A percentile compares a stretch with the other conserved stretches of the same genome.
phyloP scores from a whole-genome alignment of 805 yeast species.

The Candida boleticola region DNA sequence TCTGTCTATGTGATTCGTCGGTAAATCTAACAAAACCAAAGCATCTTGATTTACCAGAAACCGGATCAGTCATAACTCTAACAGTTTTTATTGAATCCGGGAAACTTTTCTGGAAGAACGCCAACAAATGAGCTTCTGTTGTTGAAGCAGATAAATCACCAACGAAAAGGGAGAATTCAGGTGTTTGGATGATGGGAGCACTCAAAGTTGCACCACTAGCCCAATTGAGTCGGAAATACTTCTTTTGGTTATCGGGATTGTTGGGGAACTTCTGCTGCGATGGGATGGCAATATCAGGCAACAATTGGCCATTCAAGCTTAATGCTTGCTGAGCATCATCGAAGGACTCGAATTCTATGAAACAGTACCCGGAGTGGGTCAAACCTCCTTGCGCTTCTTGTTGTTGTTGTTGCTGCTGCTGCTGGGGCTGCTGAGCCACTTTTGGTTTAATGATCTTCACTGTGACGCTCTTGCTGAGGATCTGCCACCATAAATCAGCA shows the following conservation, averaged over 20 bases:
- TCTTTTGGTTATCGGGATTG: slow-evolving; percentile 49
- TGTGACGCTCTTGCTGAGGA: slow-evolving; percentile 52
- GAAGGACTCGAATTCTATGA: slow-evolving; percentile 67
- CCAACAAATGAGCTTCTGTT: slow-evolving; percentile 74
- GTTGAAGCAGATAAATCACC: slow-evolving; percentile 79
- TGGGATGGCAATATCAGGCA: slow-evolving; percentile 57
- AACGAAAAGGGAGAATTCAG: slow-evolving; percentile 77
- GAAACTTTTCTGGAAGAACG: slow-evolving; percentile 67
- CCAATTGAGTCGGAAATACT: slow-evolving; percentile 76
- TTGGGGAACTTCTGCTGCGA: slow-evolving; percentile 38
- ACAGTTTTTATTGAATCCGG: slow-evolving; percentile 69
- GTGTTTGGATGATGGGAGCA: slow-evolving; percentile 69
- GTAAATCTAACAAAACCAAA: slow-evolving; percentile 80
- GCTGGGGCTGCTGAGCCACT: slow-evolving; percentile 8
- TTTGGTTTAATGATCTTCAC: slow-evolving; percentile 65
- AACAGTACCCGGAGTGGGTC: slow-evolving; percentile 64
- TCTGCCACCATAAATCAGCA: slow-evolving; percentile 55
- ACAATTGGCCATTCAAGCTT: slow-evolving; percentile 59
- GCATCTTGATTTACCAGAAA: slow-evolving; percentile 72
- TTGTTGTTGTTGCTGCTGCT: slow-evolving; percentile 5
- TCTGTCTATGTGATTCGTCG: slow-evolving; percentile 62
- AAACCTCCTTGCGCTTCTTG: slow-evolving; percentile 20
- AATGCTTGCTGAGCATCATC: slow-evolving; percentile 71
- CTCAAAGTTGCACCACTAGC: slow-evolving; percentile 77
- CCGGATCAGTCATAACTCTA: slow-evolving; percentile 83